These are phyloP conservation scores for Papiliotrema nemorosa DNA, from an alignment of 1,284 basidiomycete genomes.

Conservation along the genomic window DNA sequence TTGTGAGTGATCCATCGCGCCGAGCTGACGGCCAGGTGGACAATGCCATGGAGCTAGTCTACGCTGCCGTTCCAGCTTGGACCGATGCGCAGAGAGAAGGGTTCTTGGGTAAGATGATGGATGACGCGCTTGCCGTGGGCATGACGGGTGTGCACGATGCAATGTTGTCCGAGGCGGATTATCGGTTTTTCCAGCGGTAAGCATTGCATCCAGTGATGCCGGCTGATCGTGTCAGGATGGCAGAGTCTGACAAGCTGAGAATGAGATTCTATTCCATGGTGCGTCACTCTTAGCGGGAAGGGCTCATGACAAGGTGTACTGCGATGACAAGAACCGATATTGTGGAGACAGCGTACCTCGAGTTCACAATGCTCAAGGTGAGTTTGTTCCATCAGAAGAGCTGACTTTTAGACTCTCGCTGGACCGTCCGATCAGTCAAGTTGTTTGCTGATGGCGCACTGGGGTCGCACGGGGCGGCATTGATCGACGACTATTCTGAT, in stretches of 20 bases:
- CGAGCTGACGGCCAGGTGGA: conserved; percentile 57
- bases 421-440: conserved; percentile 75
- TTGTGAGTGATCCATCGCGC: conserved; percentile 19
- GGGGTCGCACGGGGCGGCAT: conserved; percentile 85
- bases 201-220: conserved; percentile 21
- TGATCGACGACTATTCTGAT: conserved; percentile 80
- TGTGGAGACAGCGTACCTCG: conserved; percentile 64
- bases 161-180: conserved; percentile 54
- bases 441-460: conserved; percentile 76
- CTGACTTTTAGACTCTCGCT: conserved; percentile 39
- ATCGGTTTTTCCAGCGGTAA: conserved; percentile 66
- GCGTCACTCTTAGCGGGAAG: conserved; percentile 30
- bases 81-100: conserved; percentile 58
- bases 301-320: conserved; percentile 30
- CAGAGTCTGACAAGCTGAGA: conserved; percentile 56
- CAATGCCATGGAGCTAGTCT: conserved; percentile 44
- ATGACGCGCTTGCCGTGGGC: conserved; percentile 67
- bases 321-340: conserved; percentile 57
- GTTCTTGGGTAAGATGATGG: conserved; percentile 63
- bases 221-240: conserved; percentile 55
- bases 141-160: conserved; percentile 84
- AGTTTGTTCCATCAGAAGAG: conserved; percentile 1
- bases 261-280: conserved; percentile 77
- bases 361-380: conserved; percentile 49
- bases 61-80: conserved; percentile 58